Base-by-base conservation (phyloP, 163 green algal species). In the Prototheca cutis region DNA sequence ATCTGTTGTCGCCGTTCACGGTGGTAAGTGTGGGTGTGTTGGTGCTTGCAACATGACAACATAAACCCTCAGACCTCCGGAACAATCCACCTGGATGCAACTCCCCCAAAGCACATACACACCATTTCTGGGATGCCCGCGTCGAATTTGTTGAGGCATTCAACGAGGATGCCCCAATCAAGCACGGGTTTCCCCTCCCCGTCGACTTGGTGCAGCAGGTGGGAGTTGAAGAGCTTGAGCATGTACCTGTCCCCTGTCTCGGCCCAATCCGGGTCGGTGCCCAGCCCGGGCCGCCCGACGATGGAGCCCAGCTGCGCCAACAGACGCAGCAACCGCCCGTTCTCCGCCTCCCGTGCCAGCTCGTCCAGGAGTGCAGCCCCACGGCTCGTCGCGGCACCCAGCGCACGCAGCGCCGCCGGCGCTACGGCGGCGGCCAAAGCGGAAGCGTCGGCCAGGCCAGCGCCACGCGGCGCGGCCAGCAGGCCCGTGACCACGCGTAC, bases 141-240 rank as follows among this genome's bases (percentile, higher is more conserved):
- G 58, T 97, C 90, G 30, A 94, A 63, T 70, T 96, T 96, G 73
- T 94, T 94, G 6, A 96, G 79, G 3, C 66, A 63, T 63, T 97
- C 90, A 13, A 86, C 65, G 10, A 92, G 63, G 53, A 92, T 77
- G 2, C 88, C 88, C 84, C 85, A 97, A 67, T 97, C 90, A 56
- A 94, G 53, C 47, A 79, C 17, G 3, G 85, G 86, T 2, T 45
- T 61, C 0, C 85, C 87, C 27, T 84, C 78, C 58, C 86, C 80
- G 27, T 70, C 59, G 19, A 65, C 57, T 51, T 94, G 85, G 70
- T 95, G 87, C 61, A 96, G 93, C 47, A 95, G 66, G 73, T 93
- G 92, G 73, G 95, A 87, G 1, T 80, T 67, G 71, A 97, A 96
- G 7, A 96, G 81, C 67, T 90, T 90, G 25, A 95, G 63, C 49